These are phyloP conservation scores for Fusarium austroafricanum DNA, from an alignment of 2,329 filamentous ascomycete species.

Conservation along the genomic window DNA sequence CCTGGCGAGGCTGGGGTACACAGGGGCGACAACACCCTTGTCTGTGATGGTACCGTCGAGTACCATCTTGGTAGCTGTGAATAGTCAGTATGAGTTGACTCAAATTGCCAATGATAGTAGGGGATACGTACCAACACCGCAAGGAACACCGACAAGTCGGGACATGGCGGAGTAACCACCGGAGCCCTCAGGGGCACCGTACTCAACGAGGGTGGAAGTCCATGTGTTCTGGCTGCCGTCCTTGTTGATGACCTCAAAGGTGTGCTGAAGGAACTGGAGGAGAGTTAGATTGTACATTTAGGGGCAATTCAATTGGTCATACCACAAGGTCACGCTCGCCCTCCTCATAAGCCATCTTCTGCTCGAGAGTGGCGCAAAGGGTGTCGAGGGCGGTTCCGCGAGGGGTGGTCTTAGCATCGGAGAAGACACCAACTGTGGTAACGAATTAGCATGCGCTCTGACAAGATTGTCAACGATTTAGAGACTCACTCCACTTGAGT, in stretches of 20 bases:
- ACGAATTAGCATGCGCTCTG: not conserved
- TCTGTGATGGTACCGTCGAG: slow-evolving; percentile 78
- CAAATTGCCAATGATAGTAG: not conserved
- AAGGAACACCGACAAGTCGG: slow-evolving; percentile 80
- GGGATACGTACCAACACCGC: slow-evolving; percentile 49
- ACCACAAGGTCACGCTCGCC: slow-evolving; percentile 71
- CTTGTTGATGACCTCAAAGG: slow-evolving; percentile 63
- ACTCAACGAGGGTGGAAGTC: slow-evolving; percentile 84
- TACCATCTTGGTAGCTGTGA: slow-evolving; percentile 74
- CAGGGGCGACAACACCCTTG: slow-evolving; percentile 81
- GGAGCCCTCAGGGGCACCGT: slow-evolving; percentile 80
- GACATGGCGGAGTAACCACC: slow-evolving; percentile 87
- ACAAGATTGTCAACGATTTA: not conserved
- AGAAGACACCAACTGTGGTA: slow-evolving; percentile 31
- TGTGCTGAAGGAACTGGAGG: slow-evolving; percentile 64
- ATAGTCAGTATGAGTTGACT: not conserved
- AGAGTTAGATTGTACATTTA: not conserved
- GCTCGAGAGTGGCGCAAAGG: slow-evolving; percentile 71
- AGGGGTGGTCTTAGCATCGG: slow-evolving; percentile 67
- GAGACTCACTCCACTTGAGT: slow-evolving; percentile 31
- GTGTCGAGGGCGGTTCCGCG: slow-evolving; percentile 76
- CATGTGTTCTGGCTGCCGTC: slow-evolving; percentile 83
- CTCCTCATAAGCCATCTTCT: slow-evolving; percentile 75
- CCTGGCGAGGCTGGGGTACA: slow-evolving; percentile 76
- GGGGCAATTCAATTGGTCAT: slow-evolving; percentile 40